Base-by-base conservation (phyloP, 768 basidiomycete species). In the Auricularia sp. region DNA sequence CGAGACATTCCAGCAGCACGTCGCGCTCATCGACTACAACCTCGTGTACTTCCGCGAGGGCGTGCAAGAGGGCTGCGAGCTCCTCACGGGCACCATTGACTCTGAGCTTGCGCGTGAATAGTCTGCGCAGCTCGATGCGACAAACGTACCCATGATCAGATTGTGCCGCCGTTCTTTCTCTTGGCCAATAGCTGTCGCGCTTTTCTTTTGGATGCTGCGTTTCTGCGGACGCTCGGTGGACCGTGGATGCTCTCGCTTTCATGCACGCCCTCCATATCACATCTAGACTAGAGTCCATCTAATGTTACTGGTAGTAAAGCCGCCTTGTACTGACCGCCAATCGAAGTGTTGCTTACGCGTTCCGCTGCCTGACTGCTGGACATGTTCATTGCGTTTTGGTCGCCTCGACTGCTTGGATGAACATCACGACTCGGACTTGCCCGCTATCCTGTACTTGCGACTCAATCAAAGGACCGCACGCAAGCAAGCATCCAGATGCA, bases 41-140 rank as follows among this genome's bases (percentile, higher is more conserved):
- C 56, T 59, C 56, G 34, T 59, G 16, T 35, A 59, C 29, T 59
- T 59, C 56, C 56, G 56, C 24, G 56, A 59, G 34, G 56, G 56
- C 10, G 24, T 59, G 29, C 56, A 59, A 35, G 56, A 59, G 13
- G 56, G 24, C 10, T 35, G 24, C 56, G 56, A 59, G 13, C 56
- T 59, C 6, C 56, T 59, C 7, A 24, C 56, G 4, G 18, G 29
- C 56, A n/a, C 29, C 8, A 54, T n/a, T 18, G 54, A 14, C 8
- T 14, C 39, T 14, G 39, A 7, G 13, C 39, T 42, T 14, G 39
- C 7, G 3, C 8, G 8, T 14, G 7, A 14, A 42, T 42, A 7
- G 39, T 14, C 7, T 14, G 8, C 13, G 39, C 8, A 14, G 39
- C 39, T 42, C 39, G 39, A 29, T 29, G 29, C 29, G 29, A 42